A percentile compares a stretch with the other conserved stretches of the same genome.
These are phyloP conservation scores for Aspergillus homomorphus DNA, from an alignment of 495 filamentous ascomycete species.

Conservation along the genomic window DNA sequence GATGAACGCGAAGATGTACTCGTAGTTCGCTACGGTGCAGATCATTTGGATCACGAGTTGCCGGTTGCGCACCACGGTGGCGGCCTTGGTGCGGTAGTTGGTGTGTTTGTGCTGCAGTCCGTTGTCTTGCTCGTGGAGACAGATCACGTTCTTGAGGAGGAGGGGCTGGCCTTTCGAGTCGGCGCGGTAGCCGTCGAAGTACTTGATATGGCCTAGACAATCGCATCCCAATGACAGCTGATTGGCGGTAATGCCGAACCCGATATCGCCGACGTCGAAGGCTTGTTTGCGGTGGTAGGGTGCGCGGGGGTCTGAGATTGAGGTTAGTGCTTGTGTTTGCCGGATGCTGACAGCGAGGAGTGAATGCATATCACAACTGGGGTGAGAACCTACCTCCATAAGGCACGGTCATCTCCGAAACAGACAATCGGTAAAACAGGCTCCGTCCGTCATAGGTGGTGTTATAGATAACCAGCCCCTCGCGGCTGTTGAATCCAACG, in stretches of 20 bases:
- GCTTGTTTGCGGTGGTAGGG: conserved; percentile 70
- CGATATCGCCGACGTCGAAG: conserved; percentile 71
- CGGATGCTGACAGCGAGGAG: conserved; percentile 1
- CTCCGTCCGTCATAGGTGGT: conserved; percentile 67
- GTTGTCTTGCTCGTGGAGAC: conserved; percentile 68
- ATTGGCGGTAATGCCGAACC: conserved; percentile 64
- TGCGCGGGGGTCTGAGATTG: conserved; percentile 55
- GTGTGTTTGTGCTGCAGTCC: conserved; percentile 70
- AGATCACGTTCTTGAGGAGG: conserved; percentile 57
- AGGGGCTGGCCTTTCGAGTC: conserved; percentile 52
- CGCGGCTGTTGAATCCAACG: conserved; percentile 62
- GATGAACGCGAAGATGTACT: conserved; percentile 81
- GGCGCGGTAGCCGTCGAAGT: conserved; percentile 58
- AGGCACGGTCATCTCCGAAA: conserved; percentile 79
- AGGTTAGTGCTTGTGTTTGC: neutral
- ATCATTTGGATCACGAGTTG: conserved; percentile 70
- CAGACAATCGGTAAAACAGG: conserved; percentile 68
- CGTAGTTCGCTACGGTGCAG: conserved; percentile 78
- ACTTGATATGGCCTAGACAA: conserved; percentile 65
- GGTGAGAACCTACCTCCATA: conserved; percentile 35
- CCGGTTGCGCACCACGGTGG: conserved; percentile 58
- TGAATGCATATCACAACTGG: neutral
- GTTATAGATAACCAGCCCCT: conserved; percentile 63
- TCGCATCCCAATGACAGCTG: conserved; percentile 67
- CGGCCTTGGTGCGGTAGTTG: conserved; percentile 61